These are phyloP conservation scores for Coniferiporia weirii DNA, from an alignment of 1,284 basidiomycete genomes.

Conservation along the genomic window DNA sequence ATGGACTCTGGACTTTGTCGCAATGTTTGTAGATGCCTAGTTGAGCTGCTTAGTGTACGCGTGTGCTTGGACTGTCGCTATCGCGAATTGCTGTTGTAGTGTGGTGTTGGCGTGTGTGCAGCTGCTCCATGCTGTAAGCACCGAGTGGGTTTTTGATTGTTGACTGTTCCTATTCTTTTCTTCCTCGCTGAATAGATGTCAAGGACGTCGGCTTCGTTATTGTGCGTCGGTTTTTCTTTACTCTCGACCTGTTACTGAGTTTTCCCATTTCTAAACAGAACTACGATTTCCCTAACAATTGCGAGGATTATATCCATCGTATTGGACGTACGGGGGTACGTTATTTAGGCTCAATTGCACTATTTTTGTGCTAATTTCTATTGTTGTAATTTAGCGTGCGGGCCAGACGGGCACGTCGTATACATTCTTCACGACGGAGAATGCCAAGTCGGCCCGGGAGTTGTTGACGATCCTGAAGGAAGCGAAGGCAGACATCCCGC, in stretches of 20 bases:
- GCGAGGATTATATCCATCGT: conserved; percentile 92
- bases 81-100: conserved; percentile 23
- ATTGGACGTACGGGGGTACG: conserved; percentile 85
- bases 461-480: conserved; percentile 86
- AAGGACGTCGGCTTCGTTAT: conserved; percentile 94
- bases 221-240: conserved; percentile 44
- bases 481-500: conserved; percentile 84
- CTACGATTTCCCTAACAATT: conserved; percentile 97
- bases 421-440: conserved; percentile 96
- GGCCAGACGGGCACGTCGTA: conserved; percentile 89
- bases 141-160: conserved; percentile 47
- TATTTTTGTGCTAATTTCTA: not conserved
- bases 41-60: conserved; percentile 17
- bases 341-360: conserved; percentile 9
- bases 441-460: conserved; percentile 91
- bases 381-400: conserved; percentile 53
- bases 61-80: conserved; percentile 6
- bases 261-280: conserved; percentile 46
- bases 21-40: conserved; percentile 17
- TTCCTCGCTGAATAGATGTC: conserved; percentile 60
- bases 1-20: conserved; percentile 19
- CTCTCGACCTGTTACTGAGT: conserved; percentile 8
- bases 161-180: conserved; percentile 33
- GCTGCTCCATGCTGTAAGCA: conserved; percentile 13
- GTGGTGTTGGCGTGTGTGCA: conserved; percentile 25